Percentiles rank a stretch among this genome's conserved stretches.
These are phyloP conservation scores for Auricularia auricula-judae DNA, from an alignment of 768 basidiomycete species.

Conservation along the genomic window DNA sequence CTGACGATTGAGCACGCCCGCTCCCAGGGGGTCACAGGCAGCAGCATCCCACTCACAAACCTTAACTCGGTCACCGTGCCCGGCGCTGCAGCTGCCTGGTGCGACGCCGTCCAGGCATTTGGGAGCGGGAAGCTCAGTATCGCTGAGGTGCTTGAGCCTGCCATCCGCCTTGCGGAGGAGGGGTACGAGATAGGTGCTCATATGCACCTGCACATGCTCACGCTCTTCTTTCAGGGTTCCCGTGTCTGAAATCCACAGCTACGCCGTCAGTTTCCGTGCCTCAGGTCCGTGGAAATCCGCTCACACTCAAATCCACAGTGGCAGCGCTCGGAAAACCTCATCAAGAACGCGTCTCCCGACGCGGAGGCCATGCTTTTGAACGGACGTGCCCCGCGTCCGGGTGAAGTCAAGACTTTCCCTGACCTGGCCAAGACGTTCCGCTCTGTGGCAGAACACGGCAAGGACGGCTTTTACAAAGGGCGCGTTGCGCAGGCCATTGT, in stretches of 20 bases:
- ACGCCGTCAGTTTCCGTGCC: slow-evolving; percentile 29
- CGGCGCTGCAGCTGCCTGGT: slow-evolving; percentile 91
- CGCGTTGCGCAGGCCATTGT: slow-evolving; percentile 83
- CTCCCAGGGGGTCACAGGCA: slow-evolving; percentile 53
- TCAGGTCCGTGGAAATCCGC: slow-evolving; percentile 4
- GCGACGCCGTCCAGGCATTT: slow-evolving; percentile 74
- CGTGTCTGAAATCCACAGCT: slow-evolving; percentile 71
- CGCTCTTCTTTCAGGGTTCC: slow-evolving; percentile 47
- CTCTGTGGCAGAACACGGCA: slow-evolving; percentile 67
- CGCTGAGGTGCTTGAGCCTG: slow-evolving; percentile 74
- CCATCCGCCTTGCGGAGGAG: slow-evolving; percentile 84
- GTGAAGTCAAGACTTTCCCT: slow-evolving; percentile 73
- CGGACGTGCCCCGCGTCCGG: slow-evolving; percentile 73
- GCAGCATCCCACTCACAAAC: slow-evolving; percentile 64
- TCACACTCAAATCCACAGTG: slow-evolving; percentile 21
- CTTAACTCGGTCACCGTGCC: slow-evolving; percentile 90
- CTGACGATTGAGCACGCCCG: slow-evolving; percentile 66
- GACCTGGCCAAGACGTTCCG: slow-evolving; percentile 79
- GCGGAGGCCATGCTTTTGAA: slow-evolving; percentile 78
- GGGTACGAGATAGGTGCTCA: slow-evolving; percentile 40
- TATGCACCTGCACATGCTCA: not conserved
- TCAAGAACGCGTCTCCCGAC: slow-evolving; percentile 79
- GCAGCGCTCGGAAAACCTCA: slow-evolving; percentile 49
- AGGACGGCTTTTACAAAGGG: slow-evolving; percentile 91
- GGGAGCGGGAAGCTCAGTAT: slow-evolving; percentile 63